phyloP scores from a whole-genome alignment of 163 green algal genomes.

The Chlamydomonas reinhardtii region DNA sequence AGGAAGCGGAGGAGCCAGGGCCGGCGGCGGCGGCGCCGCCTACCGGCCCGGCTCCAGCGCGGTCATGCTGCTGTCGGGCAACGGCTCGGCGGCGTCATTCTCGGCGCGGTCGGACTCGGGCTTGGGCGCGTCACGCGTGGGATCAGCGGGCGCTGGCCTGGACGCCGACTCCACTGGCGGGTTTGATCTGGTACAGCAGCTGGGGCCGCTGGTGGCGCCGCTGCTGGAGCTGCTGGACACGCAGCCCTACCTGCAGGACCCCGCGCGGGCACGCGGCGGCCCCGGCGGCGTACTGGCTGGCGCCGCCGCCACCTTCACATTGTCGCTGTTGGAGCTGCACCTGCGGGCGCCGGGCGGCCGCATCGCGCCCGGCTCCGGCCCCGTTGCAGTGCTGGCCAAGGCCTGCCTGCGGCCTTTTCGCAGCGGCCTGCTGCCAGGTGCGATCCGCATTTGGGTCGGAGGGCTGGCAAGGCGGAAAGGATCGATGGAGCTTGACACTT shows the following conservation, averaged over 20 bases:
- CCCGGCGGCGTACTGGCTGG: conserved; percentile 61
- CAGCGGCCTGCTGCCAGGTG: conserved; percentile 34
- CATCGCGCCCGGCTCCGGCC: conserved; percentile 57
- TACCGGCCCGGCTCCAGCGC: neutral
- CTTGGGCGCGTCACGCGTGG: too few relatives aligned
- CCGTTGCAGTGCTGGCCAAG: conserved; percentile 58
- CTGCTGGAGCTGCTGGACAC: conserved; percentile 67
- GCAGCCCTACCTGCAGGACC: conserved; percentile 63
- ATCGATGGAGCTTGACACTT: too few relatives aligned
- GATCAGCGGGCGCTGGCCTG: neutral
- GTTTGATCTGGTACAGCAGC: conserved; percentile 20
- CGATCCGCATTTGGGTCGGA: too few relatives aligned
- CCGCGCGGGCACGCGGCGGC: conserved; percentile 60
- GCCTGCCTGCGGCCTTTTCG: conserved; percentile 69
- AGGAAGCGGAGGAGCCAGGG: neutral
- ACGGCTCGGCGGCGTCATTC: neutral
- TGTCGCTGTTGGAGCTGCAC: conserved; percentile 78
- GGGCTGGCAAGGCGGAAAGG: too few relatives aligned
- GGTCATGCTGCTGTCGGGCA: neutral
- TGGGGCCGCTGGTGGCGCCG: conserved; percentile 65
- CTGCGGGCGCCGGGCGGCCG: conserved; percentile 63
- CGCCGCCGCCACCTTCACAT: conserved; percentile 55
- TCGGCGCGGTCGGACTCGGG: neutral
- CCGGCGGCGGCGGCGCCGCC: neutral
- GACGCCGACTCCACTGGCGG: neutral